Evolutionary conservation across 2,329 filamentous ascomycete genomes (phyloP), one percentile per base, ranked within the genome.

Genomic region (Nemania diffusa): DNA sequence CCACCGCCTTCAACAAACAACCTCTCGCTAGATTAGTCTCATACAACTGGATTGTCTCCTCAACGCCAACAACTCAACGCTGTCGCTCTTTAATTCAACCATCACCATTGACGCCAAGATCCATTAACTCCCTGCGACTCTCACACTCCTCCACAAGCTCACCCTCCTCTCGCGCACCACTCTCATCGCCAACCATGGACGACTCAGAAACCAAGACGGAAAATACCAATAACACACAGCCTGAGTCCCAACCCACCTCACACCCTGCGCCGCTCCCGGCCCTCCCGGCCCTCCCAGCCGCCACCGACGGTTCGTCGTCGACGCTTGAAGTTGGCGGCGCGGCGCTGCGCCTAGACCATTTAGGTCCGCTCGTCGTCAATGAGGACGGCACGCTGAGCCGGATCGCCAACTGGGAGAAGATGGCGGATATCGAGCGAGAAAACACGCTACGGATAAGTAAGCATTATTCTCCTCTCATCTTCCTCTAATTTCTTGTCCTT

Each of bases 291-390:
- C 61, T 61, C 37, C 61, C 64, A 4, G 46, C 65, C n/a, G 58
- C n/a, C 3, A 27, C 15, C 2, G 57, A 64, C 50, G 71, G 65
- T 37, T 63, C 68, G n/a, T 20, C 65, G 13, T 62, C 80, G 3
- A 67, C 76, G 55, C 77, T 81, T 26, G 77, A 78, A 71, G 81
- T 80, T 57, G 76, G 77, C 61, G 77, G 77, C 57, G 83, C 91
- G 50, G 87, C 84, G 57, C 84, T 94, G 32, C 60, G 61, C 3
- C 46, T 71, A 8, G 90, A 92, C 74, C 84, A 88, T 68, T 81
- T 94, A 26, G 91, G 92, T 0, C 92, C 92, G 1, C 83, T 94
- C 73, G 91, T 94, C 1, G 88, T 94, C 62, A 91, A 93, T 77
- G 81, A 83, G 68, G 90, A 94, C 78, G 92, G 92, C 22, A 89